phyloP scores from a whole-genome alignment of 305 asterid genomes.

The Striga hermonthica region DNA sequence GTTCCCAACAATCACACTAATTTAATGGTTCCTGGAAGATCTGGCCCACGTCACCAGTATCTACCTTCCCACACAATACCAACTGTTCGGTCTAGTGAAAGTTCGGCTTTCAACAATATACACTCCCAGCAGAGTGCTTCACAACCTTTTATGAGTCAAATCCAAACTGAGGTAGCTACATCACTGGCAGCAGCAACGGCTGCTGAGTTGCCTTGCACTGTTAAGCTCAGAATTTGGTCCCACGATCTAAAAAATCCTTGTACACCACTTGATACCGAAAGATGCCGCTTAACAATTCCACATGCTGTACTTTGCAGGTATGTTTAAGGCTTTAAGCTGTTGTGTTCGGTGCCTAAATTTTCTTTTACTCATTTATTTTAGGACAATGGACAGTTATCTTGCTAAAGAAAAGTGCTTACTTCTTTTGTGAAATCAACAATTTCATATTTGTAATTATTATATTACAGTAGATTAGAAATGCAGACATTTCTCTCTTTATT shows the following conservation, averaged over 20 bases:
- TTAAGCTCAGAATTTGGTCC: slow-evolving; percentile 90
- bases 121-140: slow-evolving; percentile 50
- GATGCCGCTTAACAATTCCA: slow-evolving; percentile 76
- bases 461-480: slow-evolving; percentile 19
- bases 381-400: not conserved
- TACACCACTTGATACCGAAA: slow-evolving; percentile 58
- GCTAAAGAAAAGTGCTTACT: slow-evolving; percentile 7
- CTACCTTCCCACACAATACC: slow-evolving; percentile 53
- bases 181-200: slow-evolving; percentile 88
- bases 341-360: slow-evolving; percentile 16
- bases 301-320: slow-evolving; percentile 99
- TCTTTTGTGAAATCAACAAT: not conserved
- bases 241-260: slow-evolving; percentile 81
- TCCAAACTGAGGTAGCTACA: slow-evolving; percentile 78
- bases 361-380: slow-evolving; percentile 20
- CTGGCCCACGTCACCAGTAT: slow-evolving; percentile 62
- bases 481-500: slow-evolving; percentile 21
- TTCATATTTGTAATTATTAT: slow-evolving; percentile 27
- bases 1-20: slow-evolving; percentile 38
- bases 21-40: slow-evolving; percentile 58
- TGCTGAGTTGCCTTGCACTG: slow-evolving; percentile 93
- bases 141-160: slow-evolving; percentile 58
- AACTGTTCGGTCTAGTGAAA: slow-evolving; percentile 39
- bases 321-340: slow-evolving; percentile 22
- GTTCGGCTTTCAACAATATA: slow-evolving; percentile 44